Conservation (phyloP, 176 grass and related monocot species). For the Paspalum notatum region DNA sequence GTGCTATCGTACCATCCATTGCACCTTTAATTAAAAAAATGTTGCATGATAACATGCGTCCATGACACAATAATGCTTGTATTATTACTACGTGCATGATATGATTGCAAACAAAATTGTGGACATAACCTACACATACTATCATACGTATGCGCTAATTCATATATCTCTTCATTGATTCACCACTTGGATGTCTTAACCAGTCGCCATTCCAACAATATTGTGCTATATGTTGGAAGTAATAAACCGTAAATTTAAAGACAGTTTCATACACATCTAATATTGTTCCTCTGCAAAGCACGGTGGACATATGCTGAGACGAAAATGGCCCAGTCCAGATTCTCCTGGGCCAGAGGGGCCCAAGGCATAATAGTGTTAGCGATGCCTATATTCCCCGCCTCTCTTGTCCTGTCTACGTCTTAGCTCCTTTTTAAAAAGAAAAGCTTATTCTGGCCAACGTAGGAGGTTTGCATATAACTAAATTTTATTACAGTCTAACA, state of each 20-base stretch:
- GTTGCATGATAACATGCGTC: conserved; percentile 6
- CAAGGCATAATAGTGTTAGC: neutral
- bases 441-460: too few species aligned
- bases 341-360: neutral
- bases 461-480: too few species aligned
- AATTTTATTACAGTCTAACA: too few species aligned
- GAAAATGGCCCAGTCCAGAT: neutral
- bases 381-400: too few species aligned
- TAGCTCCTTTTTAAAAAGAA: too few species aligned
- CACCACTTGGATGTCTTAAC: neutral
- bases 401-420: too few species aligned
- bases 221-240: neutral
- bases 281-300: too few species aligned
- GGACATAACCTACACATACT: neutral
- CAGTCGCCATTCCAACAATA: neutral
- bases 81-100: neutral
- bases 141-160: neutral
- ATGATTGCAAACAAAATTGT: conserved; percentile 5
- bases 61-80: neutral
- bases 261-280: too few species aligned
- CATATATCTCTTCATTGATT: neutral
- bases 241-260: neutral
- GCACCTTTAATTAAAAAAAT: neutral
- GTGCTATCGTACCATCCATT: neutral
- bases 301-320: too few species aligned